Evolutionary conservation across 2,329 filamentous ascomycete species (phyloP).

Genomic region (Pseudonectria buxi): DNA sequence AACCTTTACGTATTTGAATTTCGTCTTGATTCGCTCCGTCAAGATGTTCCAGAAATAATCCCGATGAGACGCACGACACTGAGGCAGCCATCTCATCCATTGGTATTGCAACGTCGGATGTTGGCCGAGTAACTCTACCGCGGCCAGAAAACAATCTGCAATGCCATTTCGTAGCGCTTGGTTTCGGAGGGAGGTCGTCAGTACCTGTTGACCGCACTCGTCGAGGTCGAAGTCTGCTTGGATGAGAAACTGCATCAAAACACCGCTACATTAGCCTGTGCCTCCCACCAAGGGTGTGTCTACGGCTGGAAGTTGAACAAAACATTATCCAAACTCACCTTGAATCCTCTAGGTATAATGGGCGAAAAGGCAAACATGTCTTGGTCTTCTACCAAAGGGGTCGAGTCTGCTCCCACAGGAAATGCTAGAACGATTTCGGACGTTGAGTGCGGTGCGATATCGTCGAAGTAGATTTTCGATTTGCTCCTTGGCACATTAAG

Average conservation of each 20-base stretch:
- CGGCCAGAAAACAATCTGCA: conserved; percentile 31
- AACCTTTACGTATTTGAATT: conserved; percentile 5
- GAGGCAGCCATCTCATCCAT: conserved; percentile 41
- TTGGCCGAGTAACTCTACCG: conserved; percentile 32
- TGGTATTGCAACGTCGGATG: conserved; percentile 31
- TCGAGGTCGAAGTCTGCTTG: conserved; percentile 44
- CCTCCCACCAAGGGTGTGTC: neutral
- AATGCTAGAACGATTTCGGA: conserved; percentile 40
- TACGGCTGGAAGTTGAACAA: neutral
- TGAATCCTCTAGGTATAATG: conserved; percentile 35
- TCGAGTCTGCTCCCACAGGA: conserved; percentile 26
- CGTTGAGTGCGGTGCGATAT: conserved; percentile 18
- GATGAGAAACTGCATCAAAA: conserved; percentile 38
- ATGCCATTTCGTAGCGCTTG: conserved; percentile 27
- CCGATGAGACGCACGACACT: conserved; percentile 13
- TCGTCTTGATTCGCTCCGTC: conserved; percentile 15
- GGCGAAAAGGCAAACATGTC: conserved; percentile 41
- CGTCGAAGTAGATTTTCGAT: conserved; percentile 25
- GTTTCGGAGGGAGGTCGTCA: conserved; percentile 33
- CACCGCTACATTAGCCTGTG: neutral
- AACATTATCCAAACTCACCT: conserved; percentile 21
- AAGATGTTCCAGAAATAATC: conserved; percentile 23
- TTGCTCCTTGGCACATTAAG: conserved; percentile 27
- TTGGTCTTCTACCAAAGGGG: conserved; percentile 33
- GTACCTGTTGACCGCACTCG: conserved; percentile 37